These are phyloP conservation scores for Bauhinia variegata DNA, from an alignment of 306 rosid genomes.

Conservation along the genomic window DNA sequence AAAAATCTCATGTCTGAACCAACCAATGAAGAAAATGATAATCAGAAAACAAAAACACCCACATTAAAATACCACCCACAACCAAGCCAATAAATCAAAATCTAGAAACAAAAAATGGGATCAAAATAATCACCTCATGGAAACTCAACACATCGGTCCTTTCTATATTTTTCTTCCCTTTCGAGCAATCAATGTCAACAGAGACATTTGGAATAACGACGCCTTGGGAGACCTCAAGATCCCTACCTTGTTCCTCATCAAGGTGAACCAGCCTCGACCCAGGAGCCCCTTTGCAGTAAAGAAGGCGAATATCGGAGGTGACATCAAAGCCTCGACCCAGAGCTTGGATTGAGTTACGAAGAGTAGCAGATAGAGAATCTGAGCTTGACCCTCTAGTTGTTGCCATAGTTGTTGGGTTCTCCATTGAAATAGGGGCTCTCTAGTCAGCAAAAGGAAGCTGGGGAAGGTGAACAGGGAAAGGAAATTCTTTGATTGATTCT, in stretches of 20 bases:
- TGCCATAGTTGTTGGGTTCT: slow-evolving; percentile 32
- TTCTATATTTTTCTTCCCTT: slow-evolving; percentile 44
- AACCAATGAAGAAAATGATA: slow-evolving; percentile 23
- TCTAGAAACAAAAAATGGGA: slow-evolving; percentile 21
- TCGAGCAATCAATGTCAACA: slow-evolving; percentile 58
- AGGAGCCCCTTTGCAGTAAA: slow-evolving; percentile 89
- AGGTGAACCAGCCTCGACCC: slow-evolving; percentile 82
- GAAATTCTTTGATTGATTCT: slow-evolving; percentile 9
- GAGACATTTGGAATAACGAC: slow-evolving; percentile 70
- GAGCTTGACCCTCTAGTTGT: slow-evolving; percentile 41
- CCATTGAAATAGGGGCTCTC: slow-evolving; percentile 41
- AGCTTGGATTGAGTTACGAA: slow-evolving; percentile 82
- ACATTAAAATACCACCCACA: background rate
- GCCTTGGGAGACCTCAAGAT: slow-evolving; percentile 61
- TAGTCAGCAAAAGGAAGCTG: slow-evolving; percentile 20
- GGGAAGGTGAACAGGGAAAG: background rate
- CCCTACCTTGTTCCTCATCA: slow-evolving; percentile 56
- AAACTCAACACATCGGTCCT: slow-evolving; percentile 63
- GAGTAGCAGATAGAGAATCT: slow-evolving; percentile 70
- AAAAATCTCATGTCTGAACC: slow-evolving; percentile 19
- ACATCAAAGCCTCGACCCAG: slow-evolving; percentile 96
- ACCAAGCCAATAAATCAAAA: slow-evolving; percentile 29
- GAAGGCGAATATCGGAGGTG: slow-evolving; percentile 91
- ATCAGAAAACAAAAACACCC: slow-evolving; percentile 18
- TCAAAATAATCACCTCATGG: slow-evolving; percentile 62